phyloP scores from a whole-genome alignment of 2,329 filamentous ascomycete genomes.

The Aureobasidium sp. region DNA sequence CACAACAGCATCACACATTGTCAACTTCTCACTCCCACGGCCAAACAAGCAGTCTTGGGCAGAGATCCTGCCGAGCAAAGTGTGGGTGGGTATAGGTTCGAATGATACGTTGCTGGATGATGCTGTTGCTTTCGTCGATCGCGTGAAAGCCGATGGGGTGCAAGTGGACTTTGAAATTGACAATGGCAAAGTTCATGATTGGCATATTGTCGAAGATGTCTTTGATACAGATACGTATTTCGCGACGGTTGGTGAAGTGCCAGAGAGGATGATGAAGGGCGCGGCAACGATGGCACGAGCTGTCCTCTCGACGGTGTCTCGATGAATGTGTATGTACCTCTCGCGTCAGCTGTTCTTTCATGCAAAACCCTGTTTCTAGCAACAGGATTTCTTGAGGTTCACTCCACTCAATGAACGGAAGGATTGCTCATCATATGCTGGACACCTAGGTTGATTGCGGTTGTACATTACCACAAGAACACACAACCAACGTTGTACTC shows the following conservation, averaged over 20 bases:
- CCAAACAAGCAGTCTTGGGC: neutral
- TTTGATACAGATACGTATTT: neutral
- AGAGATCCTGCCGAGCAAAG: neutral
- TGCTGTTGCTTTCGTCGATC: neutral
- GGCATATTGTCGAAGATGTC: neutral
- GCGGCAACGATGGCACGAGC: neutral
- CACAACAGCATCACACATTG: neutral
- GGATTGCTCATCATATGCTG: too few relatives aligned
- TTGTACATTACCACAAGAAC: too few relatives aligned
- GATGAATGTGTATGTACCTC: neutral
- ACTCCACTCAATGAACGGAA: too few relatives aligned
- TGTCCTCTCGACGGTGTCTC: neutral
- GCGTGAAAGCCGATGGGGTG: neutral
- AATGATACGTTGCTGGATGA: conserved; percentile 13
- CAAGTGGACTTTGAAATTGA: neutral
- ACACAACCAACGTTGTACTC: too few relatives aligned
- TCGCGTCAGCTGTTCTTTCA: neutral
- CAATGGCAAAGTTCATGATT: conserved; percentile 2
- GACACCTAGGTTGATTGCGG: too few relatives aligned
- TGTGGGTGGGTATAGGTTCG: conserved; percentile 3
- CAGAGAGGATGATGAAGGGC: neutral
- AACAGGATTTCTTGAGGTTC: too few relatives aligned
- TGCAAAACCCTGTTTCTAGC: neutral
- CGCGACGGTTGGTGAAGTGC: neutral
- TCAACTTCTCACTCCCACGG: neutral